These are phyloP conservation scores for Penicillium sp. DNA, from an alignment of 2,329 filamentous ascomycete genomes.

Conservation along the genomic window DNA sequence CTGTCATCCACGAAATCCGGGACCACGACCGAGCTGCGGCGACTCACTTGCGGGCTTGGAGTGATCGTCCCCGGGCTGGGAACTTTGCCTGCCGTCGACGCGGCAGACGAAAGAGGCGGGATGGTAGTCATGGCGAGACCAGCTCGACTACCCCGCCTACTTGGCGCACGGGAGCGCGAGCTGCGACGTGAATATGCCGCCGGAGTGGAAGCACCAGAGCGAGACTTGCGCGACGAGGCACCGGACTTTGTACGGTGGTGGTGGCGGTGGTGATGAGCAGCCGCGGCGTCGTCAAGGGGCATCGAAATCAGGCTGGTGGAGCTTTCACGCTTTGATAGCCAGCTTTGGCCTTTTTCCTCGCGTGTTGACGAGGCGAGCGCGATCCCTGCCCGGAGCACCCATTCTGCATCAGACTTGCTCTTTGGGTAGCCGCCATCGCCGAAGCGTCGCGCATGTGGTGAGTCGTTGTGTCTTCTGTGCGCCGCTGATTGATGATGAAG, in stretches of 20 bases:
- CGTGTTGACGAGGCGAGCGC: conserved; percentile 52
- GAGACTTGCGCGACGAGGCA: conserved; percentile 23
- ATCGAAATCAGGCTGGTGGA: conserved; percentile 48
- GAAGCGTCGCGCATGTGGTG: conserved; percentile 4
- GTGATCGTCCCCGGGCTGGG: conserved; percentile 6
- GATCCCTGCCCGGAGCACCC: conserved; percentile 55
- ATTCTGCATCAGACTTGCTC: conserved; percentile 45
- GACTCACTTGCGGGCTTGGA: not conserved
- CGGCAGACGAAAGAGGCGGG: conserved; percentile 7
- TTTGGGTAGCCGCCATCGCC: conserved; percentile 2
- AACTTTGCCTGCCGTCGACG: conserved; percentile 3
- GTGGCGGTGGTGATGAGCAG: conserved; percentile 17
- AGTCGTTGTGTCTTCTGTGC: conserved; percentile 7
- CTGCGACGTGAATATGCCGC: conserved; percentile 26
- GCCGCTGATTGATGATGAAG: conserved; percentile 18
- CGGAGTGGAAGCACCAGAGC: conserved; percentile 37
- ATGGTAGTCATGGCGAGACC: conserved; percentile 35
- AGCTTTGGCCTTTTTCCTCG: conserved; percentile 58
- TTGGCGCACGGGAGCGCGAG: conserved; percentile 31
- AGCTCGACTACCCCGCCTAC: conserved; percentile 31
- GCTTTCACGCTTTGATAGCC: conserved; percentile 53
- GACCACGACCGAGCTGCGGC: conserved; percentile 6
- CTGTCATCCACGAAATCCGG: conserved; percentile 49
- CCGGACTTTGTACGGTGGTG: conserved; percentile 24
- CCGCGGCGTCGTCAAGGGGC: conserved; percentile 30